Conservation (phyloP, 2,329 filamentous ascomycete genomes). For the Pseudogymnoascus verrucosus region DNA sequence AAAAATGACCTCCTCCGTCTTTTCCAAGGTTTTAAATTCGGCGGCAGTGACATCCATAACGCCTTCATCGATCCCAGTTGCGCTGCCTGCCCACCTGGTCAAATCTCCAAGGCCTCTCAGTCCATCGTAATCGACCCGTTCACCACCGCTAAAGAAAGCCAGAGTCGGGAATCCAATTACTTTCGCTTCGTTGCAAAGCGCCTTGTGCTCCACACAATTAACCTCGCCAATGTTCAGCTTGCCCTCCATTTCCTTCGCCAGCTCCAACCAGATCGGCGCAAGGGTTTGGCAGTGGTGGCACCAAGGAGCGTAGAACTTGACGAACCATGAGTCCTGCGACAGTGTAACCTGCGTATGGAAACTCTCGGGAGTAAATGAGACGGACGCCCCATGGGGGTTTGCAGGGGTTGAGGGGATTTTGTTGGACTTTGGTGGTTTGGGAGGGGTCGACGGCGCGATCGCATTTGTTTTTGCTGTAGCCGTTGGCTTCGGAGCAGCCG, state of each 20-base stretch:
- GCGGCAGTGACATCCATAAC: conserved; percentile 73
- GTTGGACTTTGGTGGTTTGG: conserved; percentile 15
- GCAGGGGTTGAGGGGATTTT: conserved; percentile 50
- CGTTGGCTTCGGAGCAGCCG: conserved; percentile 3
- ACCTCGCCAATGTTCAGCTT: conserved; percentile 90
- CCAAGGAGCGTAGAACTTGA: conserved; percentile 99
- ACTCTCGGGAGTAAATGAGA: conserved; percentile 69
- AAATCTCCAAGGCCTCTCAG: conserved; percentile 89
- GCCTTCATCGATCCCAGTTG: conserved; percentile 66
- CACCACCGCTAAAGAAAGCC: conserved; percentile 83
- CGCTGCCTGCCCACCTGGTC: conserved; percentile 77
- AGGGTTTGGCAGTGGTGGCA: conserved; percentile 92
- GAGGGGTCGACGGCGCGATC: not conserved
- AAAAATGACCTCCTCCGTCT: conserved; percentile 93
- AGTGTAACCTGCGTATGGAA: conserved; percentile 82
- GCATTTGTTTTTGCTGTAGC: conserved; percentile 23
- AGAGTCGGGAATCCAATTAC: conserved; percentile 80
- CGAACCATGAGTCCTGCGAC: conserved; percentile 89
- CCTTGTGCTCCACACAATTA: conserved; percentile 79
- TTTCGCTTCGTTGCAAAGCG: conserved; percentile 85
- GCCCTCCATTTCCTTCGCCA: conserved; percentile 85
- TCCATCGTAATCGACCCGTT: conserved; percentile 87
- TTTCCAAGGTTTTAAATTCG: conserved; percentile 72
- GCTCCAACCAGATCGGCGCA: conserved; percentile 80
- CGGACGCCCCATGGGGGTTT: conserved; percentile 69